Percentiles rank a stretch among this genome's conserved stretches.
These are phyloP conservation scores for Litchi chinensis DNA, from an alignment of 345 rosid genomes.

Conservation along the genomic window DNA sequence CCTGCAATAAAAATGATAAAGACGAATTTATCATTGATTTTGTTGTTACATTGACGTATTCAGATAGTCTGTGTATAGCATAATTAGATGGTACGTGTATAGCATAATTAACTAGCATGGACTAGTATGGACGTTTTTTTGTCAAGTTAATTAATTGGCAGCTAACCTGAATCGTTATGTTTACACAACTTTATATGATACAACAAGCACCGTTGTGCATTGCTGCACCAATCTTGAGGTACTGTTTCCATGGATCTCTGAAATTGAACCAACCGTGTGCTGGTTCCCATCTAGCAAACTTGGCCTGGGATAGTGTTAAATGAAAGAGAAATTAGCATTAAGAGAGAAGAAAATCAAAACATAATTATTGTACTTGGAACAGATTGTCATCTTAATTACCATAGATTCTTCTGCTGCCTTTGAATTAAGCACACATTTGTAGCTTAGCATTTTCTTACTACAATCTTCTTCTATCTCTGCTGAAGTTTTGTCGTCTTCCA, in stretches of 20 bases:
- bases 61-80: no score
- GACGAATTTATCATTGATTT: background rate
- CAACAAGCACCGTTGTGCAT: conserved; percentile 67
- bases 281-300: conserved; percentile 81
- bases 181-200: conserved; percentile 49
- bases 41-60: background rate
- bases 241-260: conserved; percentile 80
- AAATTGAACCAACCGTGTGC: conserved; percentile 70
- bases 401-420: conserved; percentile 70
- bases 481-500: conserved; percentile 31
- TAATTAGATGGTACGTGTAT: no score
- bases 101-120: background rate
- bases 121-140: background rate
- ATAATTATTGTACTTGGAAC: background rate
- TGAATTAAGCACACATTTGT: conserved; percentile 67
- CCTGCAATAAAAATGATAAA: conserved; percentile 34
- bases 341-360: background rate
- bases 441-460: conserved; percentile 43
- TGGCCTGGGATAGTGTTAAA: conserved; percentile 42
- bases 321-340: background rate
- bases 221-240: conserved; percentile 64
- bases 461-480: conserved; percentile 28
- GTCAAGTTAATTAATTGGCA: background rate
- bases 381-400: conserved; percentile 36
- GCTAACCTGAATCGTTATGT: conserved; percentile 53